These are phyloP conservation scores for Santalum album DNA, from an alignment of 164 flowering plant genomes.

Conservation along the genomic window DNA sequence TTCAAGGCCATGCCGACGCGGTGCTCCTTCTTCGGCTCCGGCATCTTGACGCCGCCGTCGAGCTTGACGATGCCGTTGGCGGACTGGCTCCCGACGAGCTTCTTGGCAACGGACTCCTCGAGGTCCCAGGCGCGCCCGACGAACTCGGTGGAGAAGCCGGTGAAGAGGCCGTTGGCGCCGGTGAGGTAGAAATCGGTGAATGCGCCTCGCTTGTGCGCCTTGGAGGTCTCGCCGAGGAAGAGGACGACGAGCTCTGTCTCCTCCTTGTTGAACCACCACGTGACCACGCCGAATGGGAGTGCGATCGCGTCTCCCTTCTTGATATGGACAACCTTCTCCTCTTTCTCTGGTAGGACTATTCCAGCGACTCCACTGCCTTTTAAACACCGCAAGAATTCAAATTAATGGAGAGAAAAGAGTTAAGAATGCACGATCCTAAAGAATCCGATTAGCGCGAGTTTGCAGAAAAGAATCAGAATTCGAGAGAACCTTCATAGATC, in stretches of 20 bases:
- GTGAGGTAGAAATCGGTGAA: conserved; percentile 66
- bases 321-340: conserved; percentile 63
- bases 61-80: conserved; percentile 53
- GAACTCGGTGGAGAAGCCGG: conserved; percentile 75
- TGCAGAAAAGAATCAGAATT: too few species aligned
- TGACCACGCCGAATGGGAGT: conserved; percentile 69
- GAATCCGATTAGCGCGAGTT: too few species aligned
- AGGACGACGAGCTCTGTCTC: conserved; percentile 65
- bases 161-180: conserved; percentile 61
- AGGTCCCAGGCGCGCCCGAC: conserved; percentile 70
- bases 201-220: conserved; percentile 61
- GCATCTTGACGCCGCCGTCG: conserved; percentile 26
- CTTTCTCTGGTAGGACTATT: conserved; percentile 55
- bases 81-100: conserved; percentile 45
- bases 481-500: too few species aligned
- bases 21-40: conserved; percentile 47
- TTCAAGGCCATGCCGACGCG: conserved; percentile 56
- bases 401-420: too few species aligned
- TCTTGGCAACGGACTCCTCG: conserved; percentile 32
- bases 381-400: too few species aligned
- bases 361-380: conserved; percentile 69
- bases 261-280: conserved; percentile 83
- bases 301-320: conserved; percentile 82
- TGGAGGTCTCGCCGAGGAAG: conserved; percentile 68
- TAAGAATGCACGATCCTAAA: too few species aligned